Evolutionary conservation across 352 stramenopile species (phyloP).

Genomic region (Pythium sp.): DNA sequence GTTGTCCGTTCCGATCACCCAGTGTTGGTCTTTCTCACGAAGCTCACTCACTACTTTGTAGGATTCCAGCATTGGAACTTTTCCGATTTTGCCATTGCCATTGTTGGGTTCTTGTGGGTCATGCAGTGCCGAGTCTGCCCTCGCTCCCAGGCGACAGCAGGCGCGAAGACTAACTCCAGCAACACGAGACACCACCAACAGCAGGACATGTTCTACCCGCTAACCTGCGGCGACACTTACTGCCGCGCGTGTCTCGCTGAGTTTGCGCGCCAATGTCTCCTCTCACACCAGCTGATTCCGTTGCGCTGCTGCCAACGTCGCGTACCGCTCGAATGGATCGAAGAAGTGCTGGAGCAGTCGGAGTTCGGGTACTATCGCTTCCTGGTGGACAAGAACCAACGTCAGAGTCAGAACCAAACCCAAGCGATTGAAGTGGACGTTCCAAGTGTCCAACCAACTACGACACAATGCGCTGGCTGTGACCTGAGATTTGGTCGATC

Average conservation of each 20-base stretch:
- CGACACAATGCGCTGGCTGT: slow-evolving; percentile 1
- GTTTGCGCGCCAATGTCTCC: slow-evolving; percentile 21
- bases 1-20: neutral
- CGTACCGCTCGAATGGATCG: slow-evolving; percentile 30
- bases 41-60: neutral
- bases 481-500: neutral
- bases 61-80: neutral
- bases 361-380: slow-evolving; percentile 46
- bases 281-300: slow-evolving; percentile 21
- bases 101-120: too few relatives aligned
- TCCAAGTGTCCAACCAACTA: neutral
- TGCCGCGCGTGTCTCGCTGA: slow-evolving; percentile 32
- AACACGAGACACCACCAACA: neutral
- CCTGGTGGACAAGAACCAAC: slow-evolving; percentile 18
- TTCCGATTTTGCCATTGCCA: too few relatives aligned
- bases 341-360: slow-evolving; percentile 25
- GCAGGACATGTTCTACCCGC: slow-evolving; percentile 23
- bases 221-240: slow-evolving; percentile 37
- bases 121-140: slow-evolving; percentile 4
- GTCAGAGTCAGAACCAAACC: neutral
- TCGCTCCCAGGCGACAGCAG: neutral
- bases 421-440: neutral
- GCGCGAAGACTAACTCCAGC: neutral
- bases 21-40: neutral
- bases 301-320: slow-evolving; percentile 35